Evolutionary conservation across 2,329 filamentous ascomycete genomes (phyloP).

Genomic region (Fusarium musae): DNA sequence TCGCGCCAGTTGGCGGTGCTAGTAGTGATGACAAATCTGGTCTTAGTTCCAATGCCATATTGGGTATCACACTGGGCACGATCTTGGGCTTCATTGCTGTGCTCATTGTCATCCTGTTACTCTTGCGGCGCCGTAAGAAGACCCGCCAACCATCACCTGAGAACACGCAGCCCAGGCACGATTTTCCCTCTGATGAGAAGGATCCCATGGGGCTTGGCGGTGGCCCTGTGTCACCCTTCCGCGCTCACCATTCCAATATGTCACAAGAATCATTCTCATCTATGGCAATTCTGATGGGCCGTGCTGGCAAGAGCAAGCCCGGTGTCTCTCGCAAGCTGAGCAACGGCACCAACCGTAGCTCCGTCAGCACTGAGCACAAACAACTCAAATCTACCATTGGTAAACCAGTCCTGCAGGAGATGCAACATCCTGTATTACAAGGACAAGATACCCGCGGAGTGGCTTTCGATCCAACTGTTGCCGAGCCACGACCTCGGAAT

Average conservation of each 20-base stretch:
- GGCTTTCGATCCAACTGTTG: slow-evolving; percentile 50
- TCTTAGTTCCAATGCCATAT: slow-evolving; percentile 65
- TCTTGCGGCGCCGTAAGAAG: slow-evolving; percentile 62
- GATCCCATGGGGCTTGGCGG: slow-evolving; percentile 61
- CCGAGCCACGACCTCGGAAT: slow-evolving; percentile 51
- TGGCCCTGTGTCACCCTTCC: slow-evolving; percentile 56
- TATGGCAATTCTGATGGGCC: slow-evolving; percentile 74
- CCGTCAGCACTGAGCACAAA: slow-evolving; percentile 67
- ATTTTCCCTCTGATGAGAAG: slow-evolving; percentile 66
- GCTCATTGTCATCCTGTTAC: slow-evolving; percentile 76
- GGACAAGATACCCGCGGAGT: slow-evolving; percentile 56
- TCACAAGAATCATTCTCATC: slow-evolving; percentile 71
- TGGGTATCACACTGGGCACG: slow-evolving; percentile 86
- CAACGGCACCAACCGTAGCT: slow-evolving; percentile 62
- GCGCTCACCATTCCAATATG: slow-evolving; percentile 62
- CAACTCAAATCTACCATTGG: slow-evolving; percentile 72
- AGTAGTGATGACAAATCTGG: slow-evolving; percentile 46
- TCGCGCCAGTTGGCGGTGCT: slow-evolving; percentile 43
- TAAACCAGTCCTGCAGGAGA: slow-evolving; percentile 66
- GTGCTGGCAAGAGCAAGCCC: slow-evolving; percentile 58
- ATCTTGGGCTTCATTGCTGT: slow-evolving; percentile 78
- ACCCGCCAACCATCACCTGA: slow-evolving; percentile 52
- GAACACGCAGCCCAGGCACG: slow-evolving; percentile 56
- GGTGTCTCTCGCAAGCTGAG: slow-evolving; percentile 64
- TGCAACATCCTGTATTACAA: slow-evolving; percentile 47